Evolutionary conservation across 2,329 filamentous ascomycete genomes (phyloP).

Genomic region (Colletotrichum coccodes): DNA sequence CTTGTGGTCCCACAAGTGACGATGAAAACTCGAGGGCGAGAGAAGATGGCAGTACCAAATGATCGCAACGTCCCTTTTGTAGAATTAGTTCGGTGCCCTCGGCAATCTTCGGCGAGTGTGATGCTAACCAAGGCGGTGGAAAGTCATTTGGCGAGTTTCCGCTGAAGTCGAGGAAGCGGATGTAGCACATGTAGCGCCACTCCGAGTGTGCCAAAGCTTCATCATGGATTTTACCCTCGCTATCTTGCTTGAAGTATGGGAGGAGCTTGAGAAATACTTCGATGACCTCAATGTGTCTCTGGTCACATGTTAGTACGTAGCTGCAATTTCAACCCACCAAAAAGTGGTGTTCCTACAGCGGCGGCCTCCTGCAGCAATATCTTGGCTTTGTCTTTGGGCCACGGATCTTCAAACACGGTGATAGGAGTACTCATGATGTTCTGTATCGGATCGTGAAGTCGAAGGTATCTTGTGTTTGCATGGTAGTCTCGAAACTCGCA

Average conservation of each 20-base stretch:
- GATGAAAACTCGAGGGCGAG: constrained; percentile 30
- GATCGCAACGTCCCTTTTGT: constrained; percentile 33
- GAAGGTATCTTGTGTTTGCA: no score
- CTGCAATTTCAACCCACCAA: no score
- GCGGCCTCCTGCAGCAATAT: constrained; percentile 6
- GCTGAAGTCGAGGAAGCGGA: constrained; percentile 29
- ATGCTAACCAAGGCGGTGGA: constrained; percentile 32
- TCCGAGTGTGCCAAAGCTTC: constrained; percentile 33
- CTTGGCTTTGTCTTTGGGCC: neutral
- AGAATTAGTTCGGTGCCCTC: neutral
- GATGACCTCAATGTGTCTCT: constrained; percentile 30
- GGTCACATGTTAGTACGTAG: neutral
- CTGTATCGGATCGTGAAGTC: no score
- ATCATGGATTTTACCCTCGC: constrained; percentile 10
- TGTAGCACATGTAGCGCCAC: constrained; percentile 35
- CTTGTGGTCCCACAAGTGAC: constrained; percentile 27
- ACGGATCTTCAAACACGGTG: constrained; percentile 15
- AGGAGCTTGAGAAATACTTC: constrained; percentile 33
- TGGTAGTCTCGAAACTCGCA: no score
- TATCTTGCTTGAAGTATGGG: constrained; percentile 23
- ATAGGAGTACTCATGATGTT: neutral
- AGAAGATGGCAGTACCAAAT: constrained; percentile 36
- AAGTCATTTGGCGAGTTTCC: constrained; percentile 27
- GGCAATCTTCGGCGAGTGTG: accelerated
- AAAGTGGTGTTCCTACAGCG: neutral